Percentiles rank a stretch among this genome's conserved stretches.
These are phyloP conservation scores for Berberis vulgaris DNA, from an alignment of 164 flowering plant genomes.

Conservation along the genomic window DNA sequence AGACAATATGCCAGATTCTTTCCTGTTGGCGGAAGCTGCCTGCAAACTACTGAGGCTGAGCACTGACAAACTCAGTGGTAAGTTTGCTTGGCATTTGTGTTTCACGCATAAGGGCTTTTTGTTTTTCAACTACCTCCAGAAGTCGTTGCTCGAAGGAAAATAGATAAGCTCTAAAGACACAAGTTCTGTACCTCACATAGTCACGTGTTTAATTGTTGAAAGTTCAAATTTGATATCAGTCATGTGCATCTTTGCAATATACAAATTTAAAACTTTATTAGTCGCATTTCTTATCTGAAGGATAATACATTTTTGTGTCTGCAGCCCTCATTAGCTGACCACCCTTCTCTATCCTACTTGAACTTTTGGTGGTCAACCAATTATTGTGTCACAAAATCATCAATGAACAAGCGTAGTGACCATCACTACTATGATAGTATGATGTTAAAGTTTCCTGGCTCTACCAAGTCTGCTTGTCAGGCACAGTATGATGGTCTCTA, in stretches of 20 bases:
- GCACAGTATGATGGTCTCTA: too few relatives aligned
- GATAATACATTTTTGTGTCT: too few relatives aligned
- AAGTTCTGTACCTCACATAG: neutral
- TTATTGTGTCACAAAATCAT: too few relatives aligned
- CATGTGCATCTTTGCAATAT: neutral
- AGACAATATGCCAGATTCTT: constrained; percentile 82
- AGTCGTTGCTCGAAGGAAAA: neutral
- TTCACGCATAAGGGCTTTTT: neutral
- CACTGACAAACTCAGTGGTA: constrained; percentile 34
- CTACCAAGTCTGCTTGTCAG: too few relatives aligned
- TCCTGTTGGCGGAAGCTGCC: constrained; percentile 71
- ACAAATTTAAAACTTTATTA: too few relatives aligned
- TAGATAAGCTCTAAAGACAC: neutral
- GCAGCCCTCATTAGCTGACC: too few relatives aligned
- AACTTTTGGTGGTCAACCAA: too few relatives aligned
- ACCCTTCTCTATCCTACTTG: too few relatives aligned
- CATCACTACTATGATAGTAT: too few relatives aligned
- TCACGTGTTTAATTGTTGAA: neutral
- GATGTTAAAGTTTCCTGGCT: too few relatives aligned
- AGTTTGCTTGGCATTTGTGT: constrained; percentile 11
- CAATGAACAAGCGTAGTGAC: too few relatives aligned
- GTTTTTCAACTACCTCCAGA: neutral
- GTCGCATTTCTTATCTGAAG: too few relatives aligned
- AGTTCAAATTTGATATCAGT: neutral
- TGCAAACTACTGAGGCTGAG: constrained; percentile 40